Evolutionary conservation across 257 asterid genomes (phyloP).

Genomic region (Solanum etuberosum): DNA sequence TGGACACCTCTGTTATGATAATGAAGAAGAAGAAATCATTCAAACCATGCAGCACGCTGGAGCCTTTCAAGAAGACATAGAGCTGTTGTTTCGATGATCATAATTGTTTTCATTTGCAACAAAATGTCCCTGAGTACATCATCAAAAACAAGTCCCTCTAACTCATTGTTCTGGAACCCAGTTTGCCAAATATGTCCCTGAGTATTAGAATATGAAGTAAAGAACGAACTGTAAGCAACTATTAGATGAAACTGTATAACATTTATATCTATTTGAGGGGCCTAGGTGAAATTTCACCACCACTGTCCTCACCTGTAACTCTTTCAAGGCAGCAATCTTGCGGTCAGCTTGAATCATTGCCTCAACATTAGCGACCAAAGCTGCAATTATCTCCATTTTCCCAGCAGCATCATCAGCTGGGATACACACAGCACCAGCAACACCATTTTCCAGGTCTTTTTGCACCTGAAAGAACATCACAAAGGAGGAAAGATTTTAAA

Average conservation of each 20-base stretch:
- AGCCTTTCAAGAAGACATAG: neutral
- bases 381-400: constrained; percentile 61
- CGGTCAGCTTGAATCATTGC: constrained; percentile 94
- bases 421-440: constrained; percentile 68
- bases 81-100: neutral
- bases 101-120: neutral
- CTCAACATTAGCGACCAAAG: constrained; percentile 69
- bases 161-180: constrained; percentile 46
- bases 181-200: constrained; percentile 72
- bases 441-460: constrained; percentile 58
- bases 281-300: neutral
- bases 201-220: neutral
- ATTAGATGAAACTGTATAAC: neutral
- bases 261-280: neutral
- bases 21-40: neutral
- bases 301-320: constrained; percentile 52
- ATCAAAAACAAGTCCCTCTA: constrained; percentile 48
- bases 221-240: neutral
- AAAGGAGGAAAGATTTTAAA: neutral
- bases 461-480: constrained; percentile 37
- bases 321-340: constrained; percentile 79
- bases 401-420: constrained; percentile 57
- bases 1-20: neutral
- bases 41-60: neutral
- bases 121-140: constrained; percentile 53